Conservation (phyloP, 148 eudicot species). For the Hydrangea macrophylla region DNA sequence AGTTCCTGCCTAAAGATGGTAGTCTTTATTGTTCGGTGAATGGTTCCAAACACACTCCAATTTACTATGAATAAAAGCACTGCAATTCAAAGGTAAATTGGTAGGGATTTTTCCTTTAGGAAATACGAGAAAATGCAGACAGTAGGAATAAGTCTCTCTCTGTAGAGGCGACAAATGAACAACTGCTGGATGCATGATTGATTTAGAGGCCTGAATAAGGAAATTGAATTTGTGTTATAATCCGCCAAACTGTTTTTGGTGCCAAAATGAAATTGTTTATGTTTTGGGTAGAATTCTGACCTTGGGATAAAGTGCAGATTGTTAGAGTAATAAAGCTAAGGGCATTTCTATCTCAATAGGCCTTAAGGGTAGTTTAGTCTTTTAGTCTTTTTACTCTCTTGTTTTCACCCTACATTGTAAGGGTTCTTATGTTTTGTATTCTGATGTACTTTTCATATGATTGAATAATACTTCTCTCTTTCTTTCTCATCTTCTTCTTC, state of each 20-base stretch:
- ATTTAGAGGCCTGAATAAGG: not conserved
- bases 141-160: not conserved
- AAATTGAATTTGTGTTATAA: not conserved
- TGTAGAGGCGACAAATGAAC: not conserved
- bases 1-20: not conserved
- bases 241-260: not conserved
- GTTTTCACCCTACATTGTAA: too few species aligned
- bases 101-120: too few species aligned
- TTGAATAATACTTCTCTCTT: too few species aligned
- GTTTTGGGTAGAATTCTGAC: not conserved
- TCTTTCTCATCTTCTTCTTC: too few species aligned
- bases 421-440: too few species aligned
- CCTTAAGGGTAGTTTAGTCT: too few species aligned
- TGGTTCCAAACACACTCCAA: not conserved
- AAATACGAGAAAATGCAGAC: too few species aligned
- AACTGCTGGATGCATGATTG: not conserved
- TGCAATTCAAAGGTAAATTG: constrained; percentile 1
- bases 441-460: too few species aligned
- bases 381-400: too few species aligned
- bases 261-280: not conserved
- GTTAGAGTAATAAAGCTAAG: too few species aligned
- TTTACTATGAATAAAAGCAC: not conserved
- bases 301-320: not conserved
- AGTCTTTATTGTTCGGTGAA: too few species aligned
- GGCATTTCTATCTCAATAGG: too few species aligned